Conservation (phyloP, 148 eudicot genomes). For the Bassia scoparia region DNA sequence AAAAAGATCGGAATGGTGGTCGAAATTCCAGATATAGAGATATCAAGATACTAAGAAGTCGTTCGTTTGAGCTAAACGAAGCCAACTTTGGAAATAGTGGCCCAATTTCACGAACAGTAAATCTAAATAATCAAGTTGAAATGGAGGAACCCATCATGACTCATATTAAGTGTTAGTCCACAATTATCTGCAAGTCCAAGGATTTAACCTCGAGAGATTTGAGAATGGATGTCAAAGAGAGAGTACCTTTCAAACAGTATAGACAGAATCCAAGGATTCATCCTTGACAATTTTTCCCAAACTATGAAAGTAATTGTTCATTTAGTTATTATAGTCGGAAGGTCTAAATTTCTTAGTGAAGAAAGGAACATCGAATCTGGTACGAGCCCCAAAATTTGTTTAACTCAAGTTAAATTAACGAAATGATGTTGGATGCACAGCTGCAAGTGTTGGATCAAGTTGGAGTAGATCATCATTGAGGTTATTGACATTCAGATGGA, state of each 20-base stretch:
- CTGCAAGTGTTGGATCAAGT: constrained; percentile 1
- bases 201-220: neutral
- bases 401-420: constrained; percentile 10
- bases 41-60: neutral
- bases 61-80: neutral
- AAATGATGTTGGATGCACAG: neutral
- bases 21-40: constrained; percentile 3
- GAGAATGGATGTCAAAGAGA: neutral
- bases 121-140: neutral
- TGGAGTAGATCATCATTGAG: constrained; percentile 3
- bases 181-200: neutral
- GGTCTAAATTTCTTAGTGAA: constrained; percentile 15
- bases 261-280: neutral
- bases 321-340: neutral
- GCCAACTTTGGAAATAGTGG: constrained; percentile 15
- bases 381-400: constrained; percentile 24
- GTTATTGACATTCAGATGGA: neutral
- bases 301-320: neutral
- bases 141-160: neutral
- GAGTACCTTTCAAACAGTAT: neutral
- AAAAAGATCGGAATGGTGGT: constrained; percentile 11
- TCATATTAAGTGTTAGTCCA: neutral
- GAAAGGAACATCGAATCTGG: constrained; percentile 22
- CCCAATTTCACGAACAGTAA: constrained; percentile 10
- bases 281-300: neutral